Evolutionary conservation across 108 stramenopile species (phyloP).

Genomic region (Discostella stelligeroides): DNA sequence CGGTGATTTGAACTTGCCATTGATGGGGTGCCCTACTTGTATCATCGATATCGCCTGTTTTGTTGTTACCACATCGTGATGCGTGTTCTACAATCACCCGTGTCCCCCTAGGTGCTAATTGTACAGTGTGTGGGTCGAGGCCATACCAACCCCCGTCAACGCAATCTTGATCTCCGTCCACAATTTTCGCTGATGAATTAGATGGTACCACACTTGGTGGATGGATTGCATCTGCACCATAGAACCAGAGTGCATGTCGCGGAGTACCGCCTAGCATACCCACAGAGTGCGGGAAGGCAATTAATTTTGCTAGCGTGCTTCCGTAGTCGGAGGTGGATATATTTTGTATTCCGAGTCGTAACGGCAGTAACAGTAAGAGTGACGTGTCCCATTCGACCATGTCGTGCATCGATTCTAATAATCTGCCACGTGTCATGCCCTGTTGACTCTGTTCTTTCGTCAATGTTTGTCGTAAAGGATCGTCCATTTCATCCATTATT

Average conservation of each 20-base stretch:
- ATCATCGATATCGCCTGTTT: background rate
- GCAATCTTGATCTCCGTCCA: conserved; percentile 3
- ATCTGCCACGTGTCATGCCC: background rate
- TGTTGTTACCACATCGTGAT: background rate
- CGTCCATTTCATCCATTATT: background rate
- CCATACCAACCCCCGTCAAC: conserved; percentile 73
- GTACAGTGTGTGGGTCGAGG: conserved; percentile 89
- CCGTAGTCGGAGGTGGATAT: conserved; percentile 44
- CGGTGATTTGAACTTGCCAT: conserved; percentile 58
- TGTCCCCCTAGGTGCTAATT: conserved; percentile 65
- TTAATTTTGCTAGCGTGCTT: conserved; percentile 52
- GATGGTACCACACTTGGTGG: background rate
- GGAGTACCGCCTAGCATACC: conserved; percentile 90
- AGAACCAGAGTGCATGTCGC: conserved; percentile 89
- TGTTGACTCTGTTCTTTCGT: background rate
- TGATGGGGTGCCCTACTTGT: background rate
- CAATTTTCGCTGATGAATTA: background rate
- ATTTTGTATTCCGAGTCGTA: conserved; percentile 30
- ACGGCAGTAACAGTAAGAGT: conserved; percentile 8
- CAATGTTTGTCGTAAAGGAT: conserved; percentile 19
- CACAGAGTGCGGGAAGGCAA: conserved; percentile 80
- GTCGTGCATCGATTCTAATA: background rate
- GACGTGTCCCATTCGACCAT: background rate
- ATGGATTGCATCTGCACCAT: conserved; percentile 65
- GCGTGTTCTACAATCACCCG: conserved; percentile 11